A percentile compares a stretch with the other conserved stretches of the same genome.
phyloP scores from a whole-genome alignment of 2,329 filamentous ascomycete species.

The Talaromyces sp. region DNA sequence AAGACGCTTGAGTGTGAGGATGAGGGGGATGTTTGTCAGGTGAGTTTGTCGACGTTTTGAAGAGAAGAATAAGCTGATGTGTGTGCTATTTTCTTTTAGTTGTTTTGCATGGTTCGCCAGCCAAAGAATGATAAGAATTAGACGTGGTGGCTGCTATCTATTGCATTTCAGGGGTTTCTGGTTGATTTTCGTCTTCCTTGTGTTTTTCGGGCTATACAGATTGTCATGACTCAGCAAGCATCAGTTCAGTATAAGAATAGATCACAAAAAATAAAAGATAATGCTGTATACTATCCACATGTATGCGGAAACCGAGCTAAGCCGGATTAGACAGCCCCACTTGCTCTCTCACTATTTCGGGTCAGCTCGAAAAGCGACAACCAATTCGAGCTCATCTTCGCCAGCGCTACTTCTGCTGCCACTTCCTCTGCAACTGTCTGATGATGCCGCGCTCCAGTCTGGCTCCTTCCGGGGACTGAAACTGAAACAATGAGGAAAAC shows the following conservation, averaged over 20 bases:
- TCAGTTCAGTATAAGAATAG: neutral
- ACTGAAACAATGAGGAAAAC: conserved; percentile 38
- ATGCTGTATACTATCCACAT: no score
- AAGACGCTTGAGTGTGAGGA: conserved; percentile 64
- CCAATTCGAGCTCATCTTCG: neutral
- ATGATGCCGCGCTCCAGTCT: conserved; percentile 1
- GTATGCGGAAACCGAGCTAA: no score
- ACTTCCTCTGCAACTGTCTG: neutral
- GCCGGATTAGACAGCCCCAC: neutral
- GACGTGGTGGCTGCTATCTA: neutral
- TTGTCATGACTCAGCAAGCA: neutral
- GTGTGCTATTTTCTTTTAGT: neutral
- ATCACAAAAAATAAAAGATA: no score
- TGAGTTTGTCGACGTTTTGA: conserved; percentile 20
- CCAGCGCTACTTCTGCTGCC: neutral
- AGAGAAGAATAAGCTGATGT: neutral
- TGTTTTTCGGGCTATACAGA: neutral
- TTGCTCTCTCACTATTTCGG: neutral
- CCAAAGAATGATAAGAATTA: conserved; percentile 7
- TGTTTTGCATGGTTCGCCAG: conserved; percentile 13
- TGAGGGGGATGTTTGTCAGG: conserved; percentile 49
- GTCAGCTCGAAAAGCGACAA: neutral
- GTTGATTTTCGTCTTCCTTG: neutral
- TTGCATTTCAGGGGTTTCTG: neutral
- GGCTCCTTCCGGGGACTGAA: conserved; percentile 8